phyloP scores from a whole-genome alignment of 192 early-diverging fungal genomes.

The Radiomyces spectabilis region DNA sequence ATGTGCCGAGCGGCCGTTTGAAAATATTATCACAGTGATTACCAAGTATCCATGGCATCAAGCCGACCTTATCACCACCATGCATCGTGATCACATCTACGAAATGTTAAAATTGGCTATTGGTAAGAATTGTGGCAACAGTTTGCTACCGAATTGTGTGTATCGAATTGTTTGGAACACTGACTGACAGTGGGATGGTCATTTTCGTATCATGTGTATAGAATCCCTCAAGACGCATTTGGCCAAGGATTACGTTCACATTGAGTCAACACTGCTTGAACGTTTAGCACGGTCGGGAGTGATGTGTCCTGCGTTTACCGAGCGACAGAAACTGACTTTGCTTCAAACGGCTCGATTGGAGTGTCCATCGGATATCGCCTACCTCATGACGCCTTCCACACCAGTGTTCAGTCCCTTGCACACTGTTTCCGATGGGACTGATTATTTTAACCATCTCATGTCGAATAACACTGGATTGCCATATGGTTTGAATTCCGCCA shows the following conservation, averaged over 20 bases:
- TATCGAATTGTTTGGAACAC: no score
- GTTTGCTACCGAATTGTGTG: no score
- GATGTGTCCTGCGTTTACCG: conserved; percentile 64
- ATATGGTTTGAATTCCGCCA: no score
- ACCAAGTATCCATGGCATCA: conserved; percentile 72
- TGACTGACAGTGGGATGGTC: no score
- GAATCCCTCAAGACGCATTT: conserved; percentile 57
- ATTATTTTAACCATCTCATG: no score
- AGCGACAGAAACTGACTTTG: conserved; percentile 52
- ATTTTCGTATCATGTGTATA: conserved; percentile 13
- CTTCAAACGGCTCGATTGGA: conserved; percentile 1
- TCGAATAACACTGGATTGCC: no score
- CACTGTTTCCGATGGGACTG: no score
- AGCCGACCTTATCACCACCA: conserved; percentile 42
- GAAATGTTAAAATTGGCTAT: conserved; percentile 48
- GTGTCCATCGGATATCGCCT: neutral
- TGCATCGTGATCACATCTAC: conserved; percentile 70
- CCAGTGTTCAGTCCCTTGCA: no score
- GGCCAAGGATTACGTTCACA: conserved; percentile 47
- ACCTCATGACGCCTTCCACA: neutral
- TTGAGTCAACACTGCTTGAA: conserved; percentile 43
- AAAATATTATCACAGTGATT: conserved; percentile 66
- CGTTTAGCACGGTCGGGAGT: conserved; percentile 58
- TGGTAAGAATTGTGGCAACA: conserved; percentile 16
- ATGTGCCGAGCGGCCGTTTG: conserved; percentile 68